Base-by-base conservation (phyloP, 176 grass and related monocot species). In the Thalia dealbata region DNA sequence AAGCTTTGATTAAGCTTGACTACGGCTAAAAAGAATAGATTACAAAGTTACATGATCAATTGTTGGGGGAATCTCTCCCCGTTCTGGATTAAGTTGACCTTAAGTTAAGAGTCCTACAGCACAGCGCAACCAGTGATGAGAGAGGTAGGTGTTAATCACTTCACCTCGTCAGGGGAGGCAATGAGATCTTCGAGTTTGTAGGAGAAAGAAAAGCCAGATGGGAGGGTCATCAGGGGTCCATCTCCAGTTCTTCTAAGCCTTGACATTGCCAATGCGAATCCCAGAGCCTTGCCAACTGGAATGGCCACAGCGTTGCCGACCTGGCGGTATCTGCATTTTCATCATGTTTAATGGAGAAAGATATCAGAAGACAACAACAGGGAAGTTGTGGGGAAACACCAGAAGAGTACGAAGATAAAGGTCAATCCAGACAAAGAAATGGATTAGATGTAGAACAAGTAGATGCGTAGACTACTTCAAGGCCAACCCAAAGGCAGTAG, bases 261-360 rank as follows among this genome's bases (percentile, higher is more conserved):
- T 61, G 87, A 76, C 78, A 82, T 78, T 35, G 87, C 87, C 82
- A 96, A 69, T 21, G 84, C 70, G 76, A 84, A 92, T 32, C 93
- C 93, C 42, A 96, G 81, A 19, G 87, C 87, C 27, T 84, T 82
- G 41, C 93, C 82, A 2, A 92, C 89, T 41, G 93, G 87, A 79
- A 96, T 71, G 62, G 93, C 87, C 76, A 96, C 89, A 46, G 93
- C 89, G 81, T 96, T 96, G 78, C 93, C 89, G 80, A 96, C 88
- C 58, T 90, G 89, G 10, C 87, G 86, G 81, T 92, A 96, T 73
- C 93, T 96, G 84, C 75, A 79, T 11, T 0, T 16, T n/a, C 54
- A 56, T 21, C 54, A 56, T n/a, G 16, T 56, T 56, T 56, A n/a
- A 18, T 56, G 0, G 21, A 56, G 54, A n/a, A 56, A 21, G n/a